A percentile compares a stretch with the other conserved stretches of the same genome.
Evolutionary conservation across 1,139 yeast species (phyloP).

Genomic region (Oligophagozyma castellii): DNA sequence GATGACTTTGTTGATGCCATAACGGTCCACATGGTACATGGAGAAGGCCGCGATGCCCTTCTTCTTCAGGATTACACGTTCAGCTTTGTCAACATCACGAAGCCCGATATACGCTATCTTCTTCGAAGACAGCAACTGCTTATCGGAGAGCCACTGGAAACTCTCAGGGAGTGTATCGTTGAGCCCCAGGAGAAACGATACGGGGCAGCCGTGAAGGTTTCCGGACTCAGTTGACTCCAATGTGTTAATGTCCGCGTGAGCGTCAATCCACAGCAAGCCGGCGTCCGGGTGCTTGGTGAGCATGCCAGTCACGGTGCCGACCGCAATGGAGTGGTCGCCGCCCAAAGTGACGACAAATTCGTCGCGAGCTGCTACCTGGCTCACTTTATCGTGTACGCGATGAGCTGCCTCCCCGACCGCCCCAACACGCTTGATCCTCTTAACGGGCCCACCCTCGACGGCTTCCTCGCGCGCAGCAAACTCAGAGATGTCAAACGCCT

Average conservation of each 20-base stretch:
- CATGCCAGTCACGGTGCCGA: slow-evolving; percentile 83
- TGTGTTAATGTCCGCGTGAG: slow-evolving; percentile 94
- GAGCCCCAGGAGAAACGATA: slow-evolving; percentile 76
- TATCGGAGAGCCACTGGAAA: slow-evolving; percentile 62
- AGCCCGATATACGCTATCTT: slow-evolving; percentile 88
- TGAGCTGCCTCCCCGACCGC: slow-evolving; percentile 66
- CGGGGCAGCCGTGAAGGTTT: slow-evolving; percentile 93
- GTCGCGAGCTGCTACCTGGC: slow-evolving; percentile 31
- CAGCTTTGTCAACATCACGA: slow-evolving; percentile 85
- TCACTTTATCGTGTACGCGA: slow-evolving; percentile 49
- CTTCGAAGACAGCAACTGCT: slow-evolving; percentile 47
- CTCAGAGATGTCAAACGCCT: slow-evolving; percentile 42
- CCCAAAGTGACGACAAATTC: slow-evolving; percentile 77
- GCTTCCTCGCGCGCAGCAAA: slow-evolving; percentile 26
- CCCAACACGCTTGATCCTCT: slow-evolving; percentile 66
- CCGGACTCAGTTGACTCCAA: slow-evolving; percentile 81
- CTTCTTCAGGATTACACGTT: slow-evolving; percentile 58
- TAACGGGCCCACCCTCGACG: slow-evolving; percentile 27
- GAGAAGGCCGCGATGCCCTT: slow-evolving; percentile 74
- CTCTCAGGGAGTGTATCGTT: slow-evolving; percentile 45
- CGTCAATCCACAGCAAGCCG: slow-evolving; percentile 91
- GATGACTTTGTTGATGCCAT: slow-evolving; percentile 81
- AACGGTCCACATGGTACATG: slow-evolving; percentile 92
- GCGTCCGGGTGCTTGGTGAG: slow-evolving; percentile 72
- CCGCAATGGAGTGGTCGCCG: slow-evolving; percentile 95